These are phyloP conservation scores for Mesembryanthemum crystallinum DNA, from an alignment of 148 eudicot genomes.

Conservation along the genomic window DNA sequence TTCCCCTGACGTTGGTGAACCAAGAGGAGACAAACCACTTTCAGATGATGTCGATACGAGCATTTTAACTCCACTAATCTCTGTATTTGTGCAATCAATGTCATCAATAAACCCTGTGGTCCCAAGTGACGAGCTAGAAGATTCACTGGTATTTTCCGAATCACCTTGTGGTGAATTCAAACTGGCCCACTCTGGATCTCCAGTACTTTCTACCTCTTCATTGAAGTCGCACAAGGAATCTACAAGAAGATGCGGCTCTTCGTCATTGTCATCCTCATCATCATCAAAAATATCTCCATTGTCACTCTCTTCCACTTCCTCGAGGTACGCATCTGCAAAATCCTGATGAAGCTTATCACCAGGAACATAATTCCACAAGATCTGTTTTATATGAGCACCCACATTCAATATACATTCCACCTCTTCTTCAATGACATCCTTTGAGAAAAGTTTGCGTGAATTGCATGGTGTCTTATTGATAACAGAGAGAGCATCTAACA, in stretches of 20 bases:
- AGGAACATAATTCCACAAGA: conserved; percentile 50
- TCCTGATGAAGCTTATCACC: conserved; percentile 51
- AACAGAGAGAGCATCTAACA: conserved; percentile 43
- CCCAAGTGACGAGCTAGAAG: conserved; percentile 4
- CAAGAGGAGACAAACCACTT: neutral
- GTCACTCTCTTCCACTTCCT: conserved; percentile 55
- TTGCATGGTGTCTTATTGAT: conserved; percentile 39
- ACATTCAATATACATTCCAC: conserved; percentile 55
- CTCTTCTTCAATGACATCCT: conserved; percentile 51
- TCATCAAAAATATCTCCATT: conserved; percentile 33
- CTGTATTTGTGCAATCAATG: conserved; percentile 11
- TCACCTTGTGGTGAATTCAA: conserved; percentile 17
- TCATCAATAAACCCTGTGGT: neutral
- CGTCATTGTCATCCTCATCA: conserved; percentile 27
- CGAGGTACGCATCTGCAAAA: conserved; percentile 70
- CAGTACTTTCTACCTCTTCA: conserved; percentile 44
- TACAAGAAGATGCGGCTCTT: neutral
- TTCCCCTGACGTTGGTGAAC: neutral
- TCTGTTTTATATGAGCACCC: conserved; percentile 64
- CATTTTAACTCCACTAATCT: conserved; percentile 8
- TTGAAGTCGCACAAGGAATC: conserved; percentile 13
- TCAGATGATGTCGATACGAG: neutral
- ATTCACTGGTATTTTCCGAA: conserved; percentile 2
- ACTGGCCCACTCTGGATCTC: conserved; percentile 33
- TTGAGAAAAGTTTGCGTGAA: conserved; percentile 25